Evolutionary conservation across 805 yeast species (phyloP).

Genomic region (Schizosaccharomyces pombe): ASM294v3 CU329670.1:1542501-1543000

Average conservation of each 20-base stretch:
- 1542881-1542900: background rate
- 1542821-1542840: conserved; percentile 1
- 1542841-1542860: conserved; percentile 1
- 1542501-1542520: too few species aligned
- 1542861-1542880: conserved; percentile 3
- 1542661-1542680: too few species aligned
- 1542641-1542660: too few species aligned
- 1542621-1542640: too few species aligned
- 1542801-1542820: background rate
- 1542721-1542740: conserved; percentile 2
- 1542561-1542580: too few species aligned
- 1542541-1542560: too few species aligned
- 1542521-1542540: too few species aligned
- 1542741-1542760: background rate
- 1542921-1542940: background rate
- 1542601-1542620: too few species aligned
- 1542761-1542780: background rate
- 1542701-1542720: background rate
- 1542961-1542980: background rate
- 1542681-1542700: too few species aligned
- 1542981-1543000: background rate
- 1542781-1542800: conserved; percentile 2
- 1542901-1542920: conserved; percentile 1
- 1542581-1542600: too few species aligned
- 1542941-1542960: background rate